Conservation (phyloP, 78 protist species). For the Dictyostelium capitatum region DNA sequence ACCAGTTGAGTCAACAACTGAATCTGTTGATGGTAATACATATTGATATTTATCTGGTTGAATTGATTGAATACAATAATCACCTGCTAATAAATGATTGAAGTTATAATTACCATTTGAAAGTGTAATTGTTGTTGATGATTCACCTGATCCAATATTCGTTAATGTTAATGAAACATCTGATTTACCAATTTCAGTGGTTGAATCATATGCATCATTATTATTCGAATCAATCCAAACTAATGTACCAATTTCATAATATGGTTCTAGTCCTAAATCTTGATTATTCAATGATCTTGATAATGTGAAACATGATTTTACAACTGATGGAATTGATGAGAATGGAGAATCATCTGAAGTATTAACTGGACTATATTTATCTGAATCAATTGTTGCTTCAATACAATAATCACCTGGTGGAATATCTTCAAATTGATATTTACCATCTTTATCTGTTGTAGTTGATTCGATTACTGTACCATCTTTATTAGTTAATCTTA, state of each 20-base stretch:
- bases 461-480: too few relatives aligned
- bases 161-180: too few relatives aligned
- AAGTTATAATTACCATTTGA: conserved; percentile 14
- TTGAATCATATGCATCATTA: neutral
- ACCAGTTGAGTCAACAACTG: conserved; percentile 18
- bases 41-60: neutral
- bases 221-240: conserved; percentile 9
- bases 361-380: too few relatives aligned
- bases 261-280: neutral
- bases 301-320: neutral
- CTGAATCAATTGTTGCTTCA: neutral
- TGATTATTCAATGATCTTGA: neutral
- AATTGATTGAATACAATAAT: neutral
- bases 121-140: too few relatives aligned
- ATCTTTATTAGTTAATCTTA: too few relatives aligned
- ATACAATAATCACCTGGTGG: conserved; percentile 39
- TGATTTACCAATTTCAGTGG: too few relatives aligned
- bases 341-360: neutral
- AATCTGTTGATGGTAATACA: conserved; percentile 7
- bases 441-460: conserved; percentile 16
- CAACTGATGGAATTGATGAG: neutral
- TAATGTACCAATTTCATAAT: neutral
- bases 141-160: too few relatives aligned
- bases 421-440: neutral
- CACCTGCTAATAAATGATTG: conserved; percentile 27